Conservation (phyloP, 1,139 yeast species). For the Candida pseudoviswanathii region DNA sequence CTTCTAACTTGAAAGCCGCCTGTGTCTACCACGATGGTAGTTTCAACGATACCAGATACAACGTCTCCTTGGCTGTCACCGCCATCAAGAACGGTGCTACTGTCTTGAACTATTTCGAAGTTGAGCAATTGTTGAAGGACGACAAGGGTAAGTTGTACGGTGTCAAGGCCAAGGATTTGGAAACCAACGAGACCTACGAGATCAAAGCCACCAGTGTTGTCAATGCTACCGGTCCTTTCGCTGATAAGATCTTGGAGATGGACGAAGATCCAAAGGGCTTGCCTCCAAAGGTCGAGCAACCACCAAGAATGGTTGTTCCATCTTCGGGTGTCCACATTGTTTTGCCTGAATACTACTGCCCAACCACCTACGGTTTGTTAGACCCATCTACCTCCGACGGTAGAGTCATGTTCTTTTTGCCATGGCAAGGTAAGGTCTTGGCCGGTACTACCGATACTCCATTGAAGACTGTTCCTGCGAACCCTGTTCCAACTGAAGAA, state of each 20-base stretch:
- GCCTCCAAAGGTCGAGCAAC: constrained; percentile 52
- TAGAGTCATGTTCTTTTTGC: constrained; percentile 94
- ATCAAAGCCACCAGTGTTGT: constrained; percentile 75
- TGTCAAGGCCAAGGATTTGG: constrained; percentile 74
- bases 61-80: constrained; percentile 80
- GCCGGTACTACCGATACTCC: constrained; percentile 97
- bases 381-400: constrained; percentile 96
- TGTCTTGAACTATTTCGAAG: constrained; percentile 83
- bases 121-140: constrained; percentile 71
- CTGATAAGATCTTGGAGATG: constrained; percentile 84
- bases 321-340: constrained; percentile 93
- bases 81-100: constrained; percentile 91
- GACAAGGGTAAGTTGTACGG: constrained; percentile 63
- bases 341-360: constrained; percentile 90
- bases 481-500: constrained; percentile 85
- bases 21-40: constrained; percentile 95
- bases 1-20: constrained; percentile 80
- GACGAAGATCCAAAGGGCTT: constrained; percentile 71
- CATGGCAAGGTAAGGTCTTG: constrained; percentile 97
- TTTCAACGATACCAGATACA: constrained; percentile 92
- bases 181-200: constrained; percentile 62
- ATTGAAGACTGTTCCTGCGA: constrained; percentile 70
- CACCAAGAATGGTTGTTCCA: constrained; percentile 86
- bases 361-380: constrained; percentile 82
- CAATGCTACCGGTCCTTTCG: constrained; percentile 94